Conservation (phyloP, 192 early-diverging fungal species). For the Backusella tarrabulga region DNA sequence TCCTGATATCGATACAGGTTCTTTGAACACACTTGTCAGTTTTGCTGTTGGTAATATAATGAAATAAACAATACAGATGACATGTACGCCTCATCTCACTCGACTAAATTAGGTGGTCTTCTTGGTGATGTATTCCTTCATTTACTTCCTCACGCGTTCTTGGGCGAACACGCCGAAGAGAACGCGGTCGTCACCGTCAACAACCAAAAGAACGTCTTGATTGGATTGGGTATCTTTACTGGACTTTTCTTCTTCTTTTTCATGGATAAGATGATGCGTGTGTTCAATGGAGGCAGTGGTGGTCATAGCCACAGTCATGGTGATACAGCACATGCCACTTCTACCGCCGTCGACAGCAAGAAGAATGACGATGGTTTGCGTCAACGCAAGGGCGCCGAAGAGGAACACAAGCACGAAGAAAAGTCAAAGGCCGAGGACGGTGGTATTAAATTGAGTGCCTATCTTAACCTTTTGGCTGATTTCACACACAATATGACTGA, state of each 20-base stretch:
- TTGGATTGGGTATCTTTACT: conserved; percentile 73
- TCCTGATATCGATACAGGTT: conserved; percentile 55
- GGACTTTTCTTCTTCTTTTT: conserved; percentile 77
- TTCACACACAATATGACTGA: conserved; percentile 87
- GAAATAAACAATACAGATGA: too few relatives aligned
- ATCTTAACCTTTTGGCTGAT: conserved; percentile 81
- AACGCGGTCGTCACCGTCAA: conserved; percentile 39
- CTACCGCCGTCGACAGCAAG: not conserved
- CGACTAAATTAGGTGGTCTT: conserved; percentile 52
- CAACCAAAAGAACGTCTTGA: conserved; percentile 58
- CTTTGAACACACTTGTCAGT: conserved; percentile 73
- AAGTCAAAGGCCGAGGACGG: conserved; percentile 4
- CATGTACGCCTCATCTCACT: too few relatives aligned
- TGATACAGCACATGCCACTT: conserved; percentile 30
- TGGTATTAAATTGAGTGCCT: conserved; percentile 68
- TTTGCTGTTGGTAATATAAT: conserved; percentile 69
- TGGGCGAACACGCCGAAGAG: conserved; percentile 48
- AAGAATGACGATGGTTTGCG: conserved; percentile 3
- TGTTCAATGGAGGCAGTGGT: conserved; percentile 62
- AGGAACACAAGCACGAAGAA: conserved; percentile 5
- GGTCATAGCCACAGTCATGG: conserved; percentile 55
- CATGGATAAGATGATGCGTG: conserved; percentile 84
- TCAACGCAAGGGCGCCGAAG: not conserved
- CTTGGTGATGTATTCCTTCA: conserved; percentile 86
- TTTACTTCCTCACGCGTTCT: conserved; percentile 75